A percentile compares a stretch with the other conserved stretches of the same genome.
phyloP scores from a whole-genome alignment of 2,329 filamentous ascomycete genomes.

The Ambrosiella cleistominuta region DNA sequence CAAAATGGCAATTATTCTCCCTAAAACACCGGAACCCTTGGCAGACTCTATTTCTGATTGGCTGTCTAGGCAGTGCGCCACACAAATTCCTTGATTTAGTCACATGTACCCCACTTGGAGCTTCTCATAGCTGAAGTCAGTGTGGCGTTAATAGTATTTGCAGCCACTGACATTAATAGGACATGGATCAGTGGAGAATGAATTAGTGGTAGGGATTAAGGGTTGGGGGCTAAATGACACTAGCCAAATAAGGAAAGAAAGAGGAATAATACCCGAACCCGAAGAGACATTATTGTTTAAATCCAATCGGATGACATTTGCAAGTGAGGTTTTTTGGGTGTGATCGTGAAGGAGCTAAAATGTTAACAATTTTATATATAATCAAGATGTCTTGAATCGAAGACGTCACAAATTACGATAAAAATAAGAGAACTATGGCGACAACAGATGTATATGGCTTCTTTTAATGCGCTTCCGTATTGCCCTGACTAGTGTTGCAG shows the following conservation, averaged over 20 bases:
- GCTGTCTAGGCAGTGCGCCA: background rate
- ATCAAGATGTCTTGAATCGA: no score
- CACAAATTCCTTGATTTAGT: background rate
- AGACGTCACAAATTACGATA: no score
- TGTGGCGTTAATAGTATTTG: background rate
- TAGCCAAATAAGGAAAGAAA: background rate
- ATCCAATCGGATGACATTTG: background rate
- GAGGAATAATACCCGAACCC: constrained; percentile 1
- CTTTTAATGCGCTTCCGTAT: no score
- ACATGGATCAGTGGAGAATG: background rate
- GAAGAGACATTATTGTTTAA: background rate
- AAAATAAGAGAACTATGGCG: no score
- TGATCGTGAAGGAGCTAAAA: background rate
- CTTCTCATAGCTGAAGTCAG: background rate
- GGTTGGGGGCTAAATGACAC: background rate
- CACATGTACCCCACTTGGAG: background rate
- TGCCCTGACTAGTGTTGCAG: no score
- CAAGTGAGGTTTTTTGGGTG: background rate
- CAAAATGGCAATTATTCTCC: background rate
- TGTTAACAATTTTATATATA: background rate
- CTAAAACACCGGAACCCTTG: background rate
- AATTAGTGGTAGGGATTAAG: background rate
- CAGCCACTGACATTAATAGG: background rate
- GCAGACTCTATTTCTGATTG: background rate
- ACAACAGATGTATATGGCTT: no score